Percentiles rank a stretch among this genome's conserved stretches.
Evolutionary conservation across 176 grass and related monocot genomes (phyloP).

Genomic region (Cymbopogon citratus): DNA sequence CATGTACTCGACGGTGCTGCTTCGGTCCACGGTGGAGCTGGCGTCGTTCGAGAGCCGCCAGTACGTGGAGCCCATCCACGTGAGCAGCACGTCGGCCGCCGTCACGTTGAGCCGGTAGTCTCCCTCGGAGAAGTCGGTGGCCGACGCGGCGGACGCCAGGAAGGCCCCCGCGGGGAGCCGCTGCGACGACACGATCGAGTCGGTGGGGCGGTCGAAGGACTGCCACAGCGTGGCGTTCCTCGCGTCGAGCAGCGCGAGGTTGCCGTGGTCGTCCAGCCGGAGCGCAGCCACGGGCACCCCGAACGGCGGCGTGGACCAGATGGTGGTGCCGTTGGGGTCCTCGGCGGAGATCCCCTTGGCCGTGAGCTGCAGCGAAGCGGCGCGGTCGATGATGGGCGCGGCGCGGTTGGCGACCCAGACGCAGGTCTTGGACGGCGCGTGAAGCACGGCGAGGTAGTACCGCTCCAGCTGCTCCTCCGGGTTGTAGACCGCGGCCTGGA

Average conservation of each 20-base stretch:
- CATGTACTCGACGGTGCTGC: slow-evolving; percentile 38
- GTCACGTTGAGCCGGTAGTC: slow-evolving; percentile 49
- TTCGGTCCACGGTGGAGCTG: slow-evolving; percentile 39
- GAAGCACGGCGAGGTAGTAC: slow-evolving; percentile 53
- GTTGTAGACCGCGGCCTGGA: slow-evolving; percentile 51
- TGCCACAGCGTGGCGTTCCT: slow-evolving; percentile 62
- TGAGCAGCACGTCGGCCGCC: slow-evolving; percentile 28
- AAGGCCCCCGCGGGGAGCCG: slow-evolving; percentile 20
- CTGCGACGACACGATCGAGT: slow-evolving; percentile 56
- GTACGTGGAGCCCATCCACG: slow-evolving; percentile 47
- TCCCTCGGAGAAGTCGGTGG: slow-evolving; percentile 33
- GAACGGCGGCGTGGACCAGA: slow-evolving; percentile 57
- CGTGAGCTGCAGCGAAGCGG: slow-evolving; percentile 37
- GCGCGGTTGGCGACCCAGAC: slow-evolving; percentile 61
- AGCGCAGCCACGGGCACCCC: slow-evolving; percentile 20
- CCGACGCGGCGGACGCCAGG: slow-evolving; percentile 41
- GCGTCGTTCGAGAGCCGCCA: slow-evolving; percentile 50
- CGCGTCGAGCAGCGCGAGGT: slow-evolving; percentile 47
- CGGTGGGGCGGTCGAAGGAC: slow-evolving; percentile 52
- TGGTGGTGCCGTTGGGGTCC: slow-evolving; percentile 31
- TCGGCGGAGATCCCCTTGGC: slow-evolving; percentile 7
- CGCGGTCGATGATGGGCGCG: slow-evolving; percentile 43
- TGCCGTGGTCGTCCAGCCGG: slow-evolving; percentile 42
- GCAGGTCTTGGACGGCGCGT: slow-evolving; percentile 42
- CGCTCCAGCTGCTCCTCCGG: slow-evolving; percentile 23